Evolutionary conservation across 2,329 filamentous ascomycete genomes (phyloP), one percentile per base, ranked within the genome.

Genomic region (Diaporthe sp.): DNA sequence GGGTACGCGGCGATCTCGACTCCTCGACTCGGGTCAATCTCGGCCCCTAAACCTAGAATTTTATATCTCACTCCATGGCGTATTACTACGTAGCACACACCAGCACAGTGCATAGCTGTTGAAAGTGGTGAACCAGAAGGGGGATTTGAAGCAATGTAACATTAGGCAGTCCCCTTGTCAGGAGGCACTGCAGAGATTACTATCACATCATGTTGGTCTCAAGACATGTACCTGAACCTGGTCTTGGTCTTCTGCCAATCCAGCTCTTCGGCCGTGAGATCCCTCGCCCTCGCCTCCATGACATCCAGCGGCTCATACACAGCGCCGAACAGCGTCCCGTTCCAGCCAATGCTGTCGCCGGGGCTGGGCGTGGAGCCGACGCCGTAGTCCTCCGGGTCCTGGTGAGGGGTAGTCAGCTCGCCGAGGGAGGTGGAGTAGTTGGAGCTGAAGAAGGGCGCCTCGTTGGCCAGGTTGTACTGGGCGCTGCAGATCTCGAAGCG

Each of bases 381-480:
- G 1, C 75, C 75, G 19, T 71, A 76, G 42, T 76, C 70, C n/a
- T 65, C 75, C 13, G 42, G 51, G 53, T 76, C 75, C 61, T 72
- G 70, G 62, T 75, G 73, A 25, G 75, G 75, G 44, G 75, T 76
- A 1, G 75, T 76, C 28, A 76, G 15, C 62, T 73, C 73, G 53
- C 49, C 46, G 44, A 76, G 55, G 3, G 53, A n/a, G 28, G 72
- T 53, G 15, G 75, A 76, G 75, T 76, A 76, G 61, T 76, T 76
- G 44, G 75, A 76, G 53, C 19, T 61, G 61, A 76, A 76, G 61
- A 70, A 76, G 22, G 75, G 75, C 22, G 61, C 73, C 73, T 76
- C 75, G 53, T 76, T 76, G 61, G 61, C 75, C 44, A 72, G 75
- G 68, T 65, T 72, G 68, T 76, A 76, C 46, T 73, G 53, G 4